Evolutionary conservation across 306 rosid genomes (phyloP).

Genomic region (Bauhinia variegata): DNA sequence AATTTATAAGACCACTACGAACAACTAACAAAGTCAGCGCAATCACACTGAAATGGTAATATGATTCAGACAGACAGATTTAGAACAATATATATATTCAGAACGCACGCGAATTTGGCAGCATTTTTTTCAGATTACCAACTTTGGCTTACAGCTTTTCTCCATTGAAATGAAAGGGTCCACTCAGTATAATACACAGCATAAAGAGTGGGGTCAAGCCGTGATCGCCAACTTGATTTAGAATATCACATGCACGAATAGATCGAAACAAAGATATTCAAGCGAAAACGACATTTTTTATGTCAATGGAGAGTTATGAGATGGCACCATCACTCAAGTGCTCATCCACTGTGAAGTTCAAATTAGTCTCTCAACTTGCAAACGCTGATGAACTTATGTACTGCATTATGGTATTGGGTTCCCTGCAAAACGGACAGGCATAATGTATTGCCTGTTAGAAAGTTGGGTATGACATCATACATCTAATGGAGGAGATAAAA

Average conservation of each 20-base stretch:
- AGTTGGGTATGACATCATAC: slow-evolving; percentile 31
- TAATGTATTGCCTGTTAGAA: slow-evolving; percentile 30
- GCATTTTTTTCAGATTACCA: slow-evolving; percentile 33
- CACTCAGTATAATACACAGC: slow-evolving; percentile 35
- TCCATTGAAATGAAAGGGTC: slow-evolving; percentile 46
- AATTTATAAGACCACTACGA: slow-evolving; percentile 12
- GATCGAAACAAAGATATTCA: slow-evolving; percentile 24
- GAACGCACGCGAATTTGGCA: slow-evolving; percentile 31
- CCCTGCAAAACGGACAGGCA: slow-evolving; percentile 46
- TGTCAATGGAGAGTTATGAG: slow-evolving; percentile 27
- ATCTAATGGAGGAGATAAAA: neutral
- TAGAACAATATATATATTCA: slow-evolving; percentile 14
- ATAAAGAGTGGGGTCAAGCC: slow-evolving; percentile 43
- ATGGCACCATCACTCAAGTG: slow-evolving; percentile 36
- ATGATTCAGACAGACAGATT: neutral
- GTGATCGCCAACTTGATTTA: slow-evolving; percentile 35
- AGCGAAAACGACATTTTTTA: slow-evolving; percentile 37
- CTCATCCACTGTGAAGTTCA: slow-evolving; percentile 40
- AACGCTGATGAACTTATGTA: slow-evolving; percentile 72
- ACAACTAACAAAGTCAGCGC: slow-evolving; percentile 39
- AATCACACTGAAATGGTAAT: slow-evolving; percentile 29
- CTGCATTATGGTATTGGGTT: slow-evolving; percentile 75
- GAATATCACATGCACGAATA: slow-evolving; percentile 28
- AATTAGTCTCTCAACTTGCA: slow-evolving; percentile 65
- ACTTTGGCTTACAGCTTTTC: slow-evolving; percentile 51